Base-by-base conservation (phyloP, 495 filamentous ascomycete genomes). In the Choiromyces venosus region DNA sequence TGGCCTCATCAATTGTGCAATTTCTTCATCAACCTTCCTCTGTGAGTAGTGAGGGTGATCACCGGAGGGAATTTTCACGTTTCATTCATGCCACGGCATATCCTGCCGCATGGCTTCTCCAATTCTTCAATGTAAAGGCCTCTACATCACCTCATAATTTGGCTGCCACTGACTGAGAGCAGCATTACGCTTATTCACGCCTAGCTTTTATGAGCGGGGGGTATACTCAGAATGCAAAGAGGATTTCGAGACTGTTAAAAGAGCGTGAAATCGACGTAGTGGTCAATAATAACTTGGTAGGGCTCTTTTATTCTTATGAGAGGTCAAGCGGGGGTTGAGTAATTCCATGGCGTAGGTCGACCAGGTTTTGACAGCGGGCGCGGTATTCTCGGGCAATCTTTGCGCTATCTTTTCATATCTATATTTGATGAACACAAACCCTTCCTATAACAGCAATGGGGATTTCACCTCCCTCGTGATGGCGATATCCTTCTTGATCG, bases 131-230 rank as follows among this genome's bases (percentile, higher is more conserved):
- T 72, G 72, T 67, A 38, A 44, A 66, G 40, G 9, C 18, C 1
- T 76, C 36, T n/a, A 25, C 9, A 52, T 65, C 40, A 46, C 33
- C 4, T 38, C 40, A 37, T 7, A 29, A 0, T 14, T 35, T 25
- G 33, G 4, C 52, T 65, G 65, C 68, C 68, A 66, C 40, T 25
- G 14, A 69, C 42, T 37, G 35, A 68, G 67, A 85, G 86, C 82
- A 88, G 87, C 88, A 92, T 77, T 97, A 97, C 76, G 93, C 93
- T 0, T 97, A 97, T 83, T 92, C 89, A 29, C 90, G 97, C 82
- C 96, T 98, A 79, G 93, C 94, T 0, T 85, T 97, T 1, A 96
- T 97, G 80, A 94, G 94, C 36, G 94, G 95, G 78, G 82, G 90
- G 0, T 97, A 96, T 80, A 86, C 97, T 70, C 86, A 88, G 6